These are phyloP conservation scores for Globisporangium polare DNA, from an alignment of 352 stramenopile genomes.

Conservation along the genomic window DNA sequence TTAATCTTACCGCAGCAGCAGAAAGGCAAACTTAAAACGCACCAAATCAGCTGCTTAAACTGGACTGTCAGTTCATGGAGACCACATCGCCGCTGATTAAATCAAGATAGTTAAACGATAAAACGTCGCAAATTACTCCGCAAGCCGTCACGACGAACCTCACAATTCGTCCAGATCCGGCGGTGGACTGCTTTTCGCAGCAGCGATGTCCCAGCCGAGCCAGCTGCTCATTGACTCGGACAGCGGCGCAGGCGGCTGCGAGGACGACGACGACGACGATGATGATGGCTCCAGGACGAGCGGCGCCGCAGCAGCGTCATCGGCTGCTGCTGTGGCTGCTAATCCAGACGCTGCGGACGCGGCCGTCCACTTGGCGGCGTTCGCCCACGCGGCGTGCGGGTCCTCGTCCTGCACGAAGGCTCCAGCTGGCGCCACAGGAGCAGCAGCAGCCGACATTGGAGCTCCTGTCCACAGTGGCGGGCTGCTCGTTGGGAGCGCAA, in stretches of 20 bases:
- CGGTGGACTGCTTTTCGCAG: background rate
- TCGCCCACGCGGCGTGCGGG: slow-evolving; percentile 12
- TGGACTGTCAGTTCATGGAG: too few species aligned
- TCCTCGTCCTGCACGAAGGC: slow-evolving; percentile 9
- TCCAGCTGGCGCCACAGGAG: background rate
- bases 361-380: slow-evolving; percentile 10
- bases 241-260: background rate
- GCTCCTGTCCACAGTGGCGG: slow-evolving; percentile 3
- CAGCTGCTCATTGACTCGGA: slow-evolving; percentile 12
- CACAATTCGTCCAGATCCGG: slow-evolving; percentile 1
- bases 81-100: too few species aligned
- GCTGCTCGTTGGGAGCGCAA: slow-evolving; percentile 5
- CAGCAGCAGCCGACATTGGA: background rate
- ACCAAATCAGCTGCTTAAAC: background rate
- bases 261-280: background rate
- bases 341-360: background rate
- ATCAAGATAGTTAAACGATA: too few species aligned
- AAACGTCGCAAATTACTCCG: background rate
- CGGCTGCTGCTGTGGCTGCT: background rate
- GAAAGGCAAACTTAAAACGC: background rate
- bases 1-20: background rate
- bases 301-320: background rate
- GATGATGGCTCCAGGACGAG: background rate
- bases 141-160: background rate
- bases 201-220: slow-evolving; percentile 9